Evolutionary conservation across 2,329 filamentous ascomycete species (phyloP).

Genomic region (Cladosporium austrohemisphaericum): DNA sequence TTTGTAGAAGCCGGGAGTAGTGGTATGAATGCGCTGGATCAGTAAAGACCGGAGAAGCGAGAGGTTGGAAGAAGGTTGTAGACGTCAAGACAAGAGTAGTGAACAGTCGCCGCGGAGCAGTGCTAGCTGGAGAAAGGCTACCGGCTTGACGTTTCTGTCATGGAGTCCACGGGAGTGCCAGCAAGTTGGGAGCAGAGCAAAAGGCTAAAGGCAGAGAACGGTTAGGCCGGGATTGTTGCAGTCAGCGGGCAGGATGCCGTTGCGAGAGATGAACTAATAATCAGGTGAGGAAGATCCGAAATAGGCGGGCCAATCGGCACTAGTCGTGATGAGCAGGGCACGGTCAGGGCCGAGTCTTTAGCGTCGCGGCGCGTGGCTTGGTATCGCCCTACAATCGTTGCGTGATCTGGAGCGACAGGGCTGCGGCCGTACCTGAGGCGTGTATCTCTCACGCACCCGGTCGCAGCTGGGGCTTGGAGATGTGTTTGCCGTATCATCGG

Average conservation of each 20-base stretch:
- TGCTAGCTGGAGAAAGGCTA: neutral
- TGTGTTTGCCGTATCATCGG: too few species aligned
- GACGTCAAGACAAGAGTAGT: too few species aligned
- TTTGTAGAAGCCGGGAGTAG: neutral
- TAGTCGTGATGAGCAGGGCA: neutral
- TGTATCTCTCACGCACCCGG: too few species aligned
- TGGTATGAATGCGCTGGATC: neutral
- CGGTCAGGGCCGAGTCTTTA: neutral
- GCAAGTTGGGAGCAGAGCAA: neutral
- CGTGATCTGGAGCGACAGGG: too few species aligned
- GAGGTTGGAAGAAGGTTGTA: neutral
- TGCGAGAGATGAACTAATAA: too few species aligned
- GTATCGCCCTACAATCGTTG: slow-evolving; percentile 7
- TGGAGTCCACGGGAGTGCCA: neutral
- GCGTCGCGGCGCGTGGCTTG: neutral
- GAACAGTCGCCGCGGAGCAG: neutral
- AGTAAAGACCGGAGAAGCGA: slow-evolving; percentile 1
- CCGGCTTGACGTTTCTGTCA: too few species aligned
- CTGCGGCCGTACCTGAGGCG: too few species aligned
- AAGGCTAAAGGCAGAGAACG: slow-evolving; percentile 3
- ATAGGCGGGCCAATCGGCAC: slow-evolving; percentile 9
- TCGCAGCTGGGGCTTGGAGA: too few species aligned
- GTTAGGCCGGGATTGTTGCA: slow-evolving; percentile 8
- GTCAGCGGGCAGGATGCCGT: too few species aligned
- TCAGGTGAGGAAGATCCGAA: too few species aligned